phyloP scores from a whole-genome alignment of 352 stramenopile species.

The Paralagenidium karlingii region DNA sequence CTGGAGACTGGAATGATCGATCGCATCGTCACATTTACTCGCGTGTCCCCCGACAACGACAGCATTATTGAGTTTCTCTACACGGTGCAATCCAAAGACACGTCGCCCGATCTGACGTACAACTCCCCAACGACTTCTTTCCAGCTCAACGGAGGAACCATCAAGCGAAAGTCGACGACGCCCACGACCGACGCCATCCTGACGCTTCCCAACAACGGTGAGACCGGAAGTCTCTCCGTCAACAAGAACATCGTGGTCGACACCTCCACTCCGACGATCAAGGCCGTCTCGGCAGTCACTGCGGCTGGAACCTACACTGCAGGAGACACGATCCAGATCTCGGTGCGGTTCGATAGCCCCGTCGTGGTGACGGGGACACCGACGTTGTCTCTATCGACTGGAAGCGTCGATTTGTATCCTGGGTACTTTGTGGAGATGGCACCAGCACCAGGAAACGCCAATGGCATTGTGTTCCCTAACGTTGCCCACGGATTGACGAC shows the following conservation, averaged over 20 bases:
- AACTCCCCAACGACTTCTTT: conserved; percentile 23
- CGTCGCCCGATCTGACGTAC: conserved; percentile 51
- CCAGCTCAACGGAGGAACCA: conserved; percentile 38
- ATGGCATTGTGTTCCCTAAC: conserved; percentile 34
- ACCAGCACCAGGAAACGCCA: conserved; percentile 7
- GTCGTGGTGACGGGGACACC: conserved; percentile 43
- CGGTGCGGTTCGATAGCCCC: conserved; percentile 36
- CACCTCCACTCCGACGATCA: conserved; percentile 32
- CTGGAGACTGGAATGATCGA: conserved; percentile 50
- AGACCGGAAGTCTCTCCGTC: conserved; percentile 41
- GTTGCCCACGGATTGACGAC: conserved; percentile 36
- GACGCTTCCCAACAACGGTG: conserved; percentile 34
- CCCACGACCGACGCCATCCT: conserved; percentile 33
- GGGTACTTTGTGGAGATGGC: conserved; percentile 29
- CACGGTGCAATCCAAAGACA: conserved; percentile 57
- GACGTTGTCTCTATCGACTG: conserved; percentile 27
- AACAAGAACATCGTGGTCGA: conserved; percentile 68
- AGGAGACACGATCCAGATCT: conserved; percentile 40
- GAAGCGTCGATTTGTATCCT: conserved; percentile 38
- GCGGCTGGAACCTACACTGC: conserved; percentile 37
- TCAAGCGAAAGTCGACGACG: conserved; percentile 34
- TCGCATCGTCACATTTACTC: conserved; percentile 38
- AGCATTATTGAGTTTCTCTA: conserved; percentile 58
- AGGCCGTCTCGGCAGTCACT: conserved; percentile 17
- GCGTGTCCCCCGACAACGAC: conserved; percentile 17